These are phyloP conservation scores for Trametes polyzona DNA, from an alignment of 1,284 basidiomycete genomes.

Conservation along the genomic window DNA sequence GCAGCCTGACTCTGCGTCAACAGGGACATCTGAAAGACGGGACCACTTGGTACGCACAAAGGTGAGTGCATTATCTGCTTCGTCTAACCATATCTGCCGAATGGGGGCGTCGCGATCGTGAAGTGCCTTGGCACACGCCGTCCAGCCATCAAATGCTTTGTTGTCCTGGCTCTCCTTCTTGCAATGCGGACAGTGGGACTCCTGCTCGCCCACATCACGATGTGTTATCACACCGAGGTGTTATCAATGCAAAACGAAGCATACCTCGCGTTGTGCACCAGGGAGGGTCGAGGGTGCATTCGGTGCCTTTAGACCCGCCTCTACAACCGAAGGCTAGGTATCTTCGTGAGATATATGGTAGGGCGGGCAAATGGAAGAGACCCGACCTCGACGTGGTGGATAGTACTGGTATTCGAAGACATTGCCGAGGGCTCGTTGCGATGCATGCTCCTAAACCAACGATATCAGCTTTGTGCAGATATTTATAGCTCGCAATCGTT, in stretches of 20 bases:
- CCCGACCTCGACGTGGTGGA: no score
- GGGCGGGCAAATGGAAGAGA: no score
- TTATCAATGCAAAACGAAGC: no score
- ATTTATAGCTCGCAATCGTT: no score
- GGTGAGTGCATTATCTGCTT: constrained; percentile 8
- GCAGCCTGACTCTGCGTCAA: neutral
- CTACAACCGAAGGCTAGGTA: neutral
- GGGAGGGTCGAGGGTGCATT: neutral
- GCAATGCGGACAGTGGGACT: neutral
- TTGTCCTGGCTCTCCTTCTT: neutral
- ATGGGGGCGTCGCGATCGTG: neutral
- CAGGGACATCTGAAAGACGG: neutral
- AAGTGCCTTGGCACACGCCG: neutral
- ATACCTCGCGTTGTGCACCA: no score
- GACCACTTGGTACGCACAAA: neutral
- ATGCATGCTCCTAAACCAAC: no score
- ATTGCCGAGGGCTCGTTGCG: neutral
- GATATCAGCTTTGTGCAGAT: no score
- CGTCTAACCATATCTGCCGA: constrained; percentile 1
- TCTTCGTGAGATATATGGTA: no score
- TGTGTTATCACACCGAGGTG: no score
- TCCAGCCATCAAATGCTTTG: neutral
- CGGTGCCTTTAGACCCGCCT: neutral
- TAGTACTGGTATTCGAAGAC: neutral
- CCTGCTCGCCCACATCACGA: no score